Percentiles rank a stretch among this genome's conserved stretches.
Evolutionary conservation across 441 rosid genomes (phyloP).

Genomic region (Erodium trifolium): DNA sequence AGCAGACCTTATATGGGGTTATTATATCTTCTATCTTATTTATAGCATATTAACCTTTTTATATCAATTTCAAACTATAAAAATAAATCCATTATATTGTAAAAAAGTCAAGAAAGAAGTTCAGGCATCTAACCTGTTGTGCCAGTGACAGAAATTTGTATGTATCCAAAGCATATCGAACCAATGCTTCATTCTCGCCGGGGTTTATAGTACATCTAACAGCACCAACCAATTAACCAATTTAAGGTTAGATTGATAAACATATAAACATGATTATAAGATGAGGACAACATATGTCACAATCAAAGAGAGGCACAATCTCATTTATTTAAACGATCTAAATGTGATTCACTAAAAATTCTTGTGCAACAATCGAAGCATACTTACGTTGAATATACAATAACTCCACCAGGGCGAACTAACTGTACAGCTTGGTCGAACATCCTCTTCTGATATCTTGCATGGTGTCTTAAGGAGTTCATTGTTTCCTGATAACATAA

Average conservation of each 20-base stretch:
- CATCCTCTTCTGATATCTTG: slow-evolving; percentile 78
- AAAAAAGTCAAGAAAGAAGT: background rate
- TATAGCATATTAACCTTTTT: background rate
- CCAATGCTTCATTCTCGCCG: slow-evolving; percentile 87
- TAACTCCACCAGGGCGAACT: slow-evolving; percentile 84
- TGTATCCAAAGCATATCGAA: slow-evolving; percentile 80
- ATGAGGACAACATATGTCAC: too few species aligned
- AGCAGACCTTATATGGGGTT: background rate
- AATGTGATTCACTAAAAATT: too few species aligned
- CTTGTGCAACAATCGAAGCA: background rate
- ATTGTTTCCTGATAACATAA: slow-evolving; percentile 60
- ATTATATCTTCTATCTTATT: too few species aligned
- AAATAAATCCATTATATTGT: background rate
- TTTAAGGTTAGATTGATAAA: background rate
- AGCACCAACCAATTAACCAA: slow-evolving; percentile 9
- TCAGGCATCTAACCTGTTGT: slow-evolving; percentile 52
- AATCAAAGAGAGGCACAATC: too few species aligned
- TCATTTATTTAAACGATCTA: too few species aligned
- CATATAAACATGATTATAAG: too few species aligned
- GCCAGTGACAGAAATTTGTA: slow-evolving; percentile 71
- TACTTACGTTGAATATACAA: slow-evolving; percentile 92
- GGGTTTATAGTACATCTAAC: slow-evolving; percentile 89
- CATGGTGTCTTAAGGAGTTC: slow-evolving; percentile 71
- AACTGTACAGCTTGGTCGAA: slow-evolving; percentile 94
- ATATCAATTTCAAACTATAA: too few species aligned